Evolutionary conservation across 331 rosid species (phyloP).

Genomic region (Rosa hybrid): DNA sequence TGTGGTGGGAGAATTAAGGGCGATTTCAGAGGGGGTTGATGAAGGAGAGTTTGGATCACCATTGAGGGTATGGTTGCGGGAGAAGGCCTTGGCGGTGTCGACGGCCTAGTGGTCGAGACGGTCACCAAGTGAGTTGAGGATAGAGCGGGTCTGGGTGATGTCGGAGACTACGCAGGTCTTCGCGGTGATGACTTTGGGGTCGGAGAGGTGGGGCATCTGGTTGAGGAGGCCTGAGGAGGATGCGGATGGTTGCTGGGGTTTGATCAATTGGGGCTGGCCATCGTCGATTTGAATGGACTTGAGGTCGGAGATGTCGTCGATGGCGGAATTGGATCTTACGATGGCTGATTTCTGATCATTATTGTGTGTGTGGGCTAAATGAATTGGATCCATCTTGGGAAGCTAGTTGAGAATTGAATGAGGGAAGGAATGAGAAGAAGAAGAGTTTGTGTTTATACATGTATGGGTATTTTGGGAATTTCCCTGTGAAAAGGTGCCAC

Average conservation of each 20-base stretch:
- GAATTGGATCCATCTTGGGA: too few species aligned
- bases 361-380: too few species aligned
- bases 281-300: slow-evolving; percentile 45
- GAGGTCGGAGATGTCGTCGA: slow-evolving; percentile 15
- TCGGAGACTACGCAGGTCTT: slow-evolving; percentile 74
- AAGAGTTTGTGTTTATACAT: too few species aligned
- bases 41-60: too few species aligned
- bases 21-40: too few species aligned
- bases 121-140: slow-evolving; percentile 64
- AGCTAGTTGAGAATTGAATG: too few species aligned
- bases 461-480: too few species aligned
- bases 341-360: slow-evolving; percentile 75
- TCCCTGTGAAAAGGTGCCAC: too few species aligned
- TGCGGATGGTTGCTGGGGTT: neutral
- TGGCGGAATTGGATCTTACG: slow-evolving; percentile 23
- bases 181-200: slow-evolving; percentile 60
- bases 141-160: slow-evolving; percentile 73
- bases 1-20: too few species aligned
- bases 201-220: slow-evolving; percentile 49
- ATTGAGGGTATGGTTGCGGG: too few species aligned
- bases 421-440: neutral
- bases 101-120: slow-evolving; percentile 83
- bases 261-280: neutral
- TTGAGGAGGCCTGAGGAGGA: slow-evolving; percentile 31
- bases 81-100: too few species aligned